Percentiles rank a stretch among this genome's conserved stretches.
These are phyloP conservation scores for Diplodia mutila DNA, from an alignment of 2,329 filamentous ascomycete genomes.

Conservation along the genomic window DNA sequence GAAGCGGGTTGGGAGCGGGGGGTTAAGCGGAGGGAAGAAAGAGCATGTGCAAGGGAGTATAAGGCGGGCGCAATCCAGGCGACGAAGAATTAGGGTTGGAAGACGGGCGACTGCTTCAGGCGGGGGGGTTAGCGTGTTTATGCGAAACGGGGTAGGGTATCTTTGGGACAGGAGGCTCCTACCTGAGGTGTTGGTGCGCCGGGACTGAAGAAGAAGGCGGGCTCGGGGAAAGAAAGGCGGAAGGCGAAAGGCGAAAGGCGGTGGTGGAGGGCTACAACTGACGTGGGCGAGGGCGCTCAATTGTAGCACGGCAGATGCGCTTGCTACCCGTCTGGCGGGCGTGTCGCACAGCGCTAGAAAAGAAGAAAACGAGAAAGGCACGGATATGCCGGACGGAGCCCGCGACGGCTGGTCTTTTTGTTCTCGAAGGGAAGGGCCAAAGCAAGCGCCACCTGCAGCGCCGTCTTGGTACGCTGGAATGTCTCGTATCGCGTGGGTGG, in stretches of 20 bases:
- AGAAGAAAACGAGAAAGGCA: conserved; percentile 1
- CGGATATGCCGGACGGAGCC: neutral
- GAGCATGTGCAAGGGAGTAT: conserved; percentile 20
- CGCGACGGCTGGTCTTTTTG: neutral
- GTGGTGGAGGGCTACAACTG: conserved; percentile 11
- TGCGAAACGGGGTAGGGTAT: conserved; percentile 4
- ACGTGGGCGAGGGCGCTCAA: conserved; percentile 11
- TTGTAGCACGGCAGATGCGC: conserved; percentile 21
- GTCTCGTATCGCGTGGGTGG: conserved; percentile 20
- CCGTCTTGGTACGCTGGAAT: neutral
- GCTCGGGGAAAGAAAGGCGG: neutral
- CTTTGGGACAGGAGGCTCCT: neutral
- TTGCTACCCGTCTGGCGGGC: conserved; percentile 21
- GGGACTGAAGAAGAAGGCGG: conserved; percentile 2
- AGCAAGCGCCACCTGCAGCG: conserved; percentile 16
- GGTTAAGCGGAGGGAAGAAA: conserved; percentile 1
- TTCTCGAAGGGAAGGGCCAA: conserved; percentile 19
- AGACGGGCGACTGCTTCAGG: conserved; percentile 2
- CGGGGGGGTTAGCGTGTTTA: conserved; percentile 14
- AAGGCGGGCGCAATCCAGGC: conserved; percentile 18
- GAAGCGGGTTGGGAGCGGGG: neutral
- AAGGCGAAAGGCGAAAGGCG: too few relatives aligned
- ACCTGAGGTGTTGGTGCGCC: too few relatives aligned
- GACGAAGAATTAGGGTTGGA: neutral
- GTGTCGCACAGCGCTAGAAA: conserved; percentile 20